phyloP scores from a whole-genome alignment of 2,329 filamentous ascomycete species.

The Arachnomyces sp. region DNA sequence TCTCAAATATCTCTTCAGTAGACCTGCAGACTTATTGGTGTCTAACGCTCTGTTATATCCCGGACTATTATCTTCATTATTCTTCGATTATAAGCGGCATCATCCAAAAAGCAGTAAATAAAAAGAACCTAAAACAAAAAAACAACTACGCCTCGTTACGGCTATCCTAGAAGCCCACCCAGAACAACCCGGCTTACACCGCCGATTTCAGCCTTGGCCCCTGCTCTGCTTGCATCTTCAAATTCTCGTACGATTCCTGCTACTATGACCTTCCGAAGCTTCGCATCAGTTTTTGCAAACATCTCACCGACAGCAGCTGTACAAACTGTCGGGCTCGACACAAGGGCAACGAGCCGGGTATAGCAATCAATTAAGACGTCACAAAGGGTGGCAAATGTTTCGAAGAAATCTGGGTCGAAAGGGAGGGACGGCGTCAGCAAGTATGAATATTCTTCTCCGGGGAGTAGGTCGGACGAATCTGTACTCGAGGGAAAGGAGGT shows the following conservation, averaged over 20 bases:
- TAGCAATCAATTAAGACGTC: constrained; percentile 94
- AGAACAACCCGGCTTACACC: constrained; percentile 84
- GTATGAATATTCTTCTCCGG: constrained; percentile 80
- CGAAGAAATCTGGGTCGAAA: constrained; percentile 95
- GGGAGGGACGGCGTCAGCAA: constrained; percentile 86
- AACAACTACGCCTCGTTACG: too few relatives aligned
- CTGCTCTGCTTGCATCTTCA: constrained; percentile 72
- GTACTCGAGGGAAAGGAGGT: constrained; percentile 37
- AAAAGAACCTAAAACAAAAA: too few relatives aligned
- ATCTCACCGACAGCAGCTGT: constrained; percentile 66
- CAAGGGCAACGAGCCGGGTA: constrained; percentile 64
- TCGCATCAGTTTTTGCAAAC: constrained; percentile 82
- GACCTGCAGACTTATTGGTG: too few relatives aligned
- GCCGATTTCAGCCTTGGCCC: constrained; percentile 71
- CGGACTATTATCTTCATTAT: too few relatives aligned
- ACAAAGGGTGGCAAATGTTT: constrained; percentile 91
- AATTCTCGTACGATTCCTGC: constrained; percentile 85
- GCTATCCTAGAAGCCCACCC: constrained; percentile 64
- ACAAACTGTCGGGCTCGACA: constrained; percentile 69
- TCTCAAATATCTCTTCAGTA: too few relatives aligned
- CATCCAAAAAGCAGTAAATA: too few relatives aligned
- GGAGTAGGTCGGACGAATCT: constrained; percentile 55
- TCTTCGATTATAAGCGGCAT: too few relatives aligned
- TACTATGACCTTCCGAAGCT: constrained; percentile 80
- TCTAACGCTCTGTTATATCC: too few relatives aligned